A percentile compares a stretch with the other conserved stretches of the same genome.
These are phyloP conservation scores for Phytophthora capsici DNA, from an alignment of 352 stramenopile genomes.

Conservation along the genomic window DNA sequence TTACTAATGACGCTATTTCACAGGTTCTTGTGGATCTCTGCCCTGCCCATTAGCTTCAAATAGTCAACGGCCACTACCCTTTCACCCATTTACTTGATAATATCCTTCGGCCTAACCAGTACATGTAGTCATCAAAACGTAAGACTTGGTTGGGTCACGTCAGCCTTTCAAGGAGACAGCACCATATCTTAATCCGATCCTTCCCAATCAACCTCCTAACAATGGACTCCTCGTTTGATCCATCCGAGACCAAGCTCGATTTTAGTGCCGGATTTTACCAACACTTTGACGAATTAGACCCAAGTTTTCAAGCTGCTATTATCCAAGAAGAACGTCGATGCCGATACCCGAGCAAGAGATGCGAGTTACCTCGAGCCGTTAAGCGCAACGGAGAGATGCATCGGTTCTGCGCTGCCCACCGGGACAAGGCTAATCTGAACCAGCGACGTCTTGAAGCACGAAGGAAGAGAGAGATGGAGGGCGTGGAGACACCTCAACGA, in stretches of 20 bases:
- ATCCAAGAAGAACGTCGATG: conserved; percentile 33
- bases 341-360: conserved; percentile 48
- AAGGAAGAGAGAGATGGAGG: conserved; percentile 29
- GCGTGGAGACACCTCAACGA: neutral
- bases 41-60: conserved; percentile 5
- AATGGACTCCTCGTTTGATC: conserved; percentile 14
- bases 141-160: neutral
- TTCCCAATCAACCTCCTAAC: conserved; percentile 9
- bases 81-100: conserved; percentile 17
- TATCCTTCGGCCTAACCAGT: neutral
- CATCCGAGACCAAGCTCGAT: neutral
- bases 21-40: conserved; percentile 18
- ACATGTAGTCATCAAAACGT: conserved; percentile 9
- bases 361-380: conserved; percentile 39
- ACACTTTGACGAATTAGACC: neutral
- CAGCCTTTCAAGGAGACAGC: neutral
- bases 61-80: conserved; percentile 18
- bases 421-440: conserved; percentile 56
- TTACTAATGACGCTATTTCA: conserved; percentile 16
- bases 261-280: conserved; percentile 13
- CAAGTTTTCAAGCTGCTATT: neutral
- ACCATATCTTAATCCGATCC: conserved; percentile 18
- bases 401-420: conserved; percentile 52
- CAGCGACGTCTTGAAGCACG: conserved; percentile 54
- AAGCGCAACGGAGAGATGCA: conserved; percentile 56